Percentiles rank a stretch among this genome's conserved stretches.
These are phyloP conservation scores for Solanum ossicruentum DNA, from an alignment of 257 asterid species.

Conservation along the genomic window DNA sequence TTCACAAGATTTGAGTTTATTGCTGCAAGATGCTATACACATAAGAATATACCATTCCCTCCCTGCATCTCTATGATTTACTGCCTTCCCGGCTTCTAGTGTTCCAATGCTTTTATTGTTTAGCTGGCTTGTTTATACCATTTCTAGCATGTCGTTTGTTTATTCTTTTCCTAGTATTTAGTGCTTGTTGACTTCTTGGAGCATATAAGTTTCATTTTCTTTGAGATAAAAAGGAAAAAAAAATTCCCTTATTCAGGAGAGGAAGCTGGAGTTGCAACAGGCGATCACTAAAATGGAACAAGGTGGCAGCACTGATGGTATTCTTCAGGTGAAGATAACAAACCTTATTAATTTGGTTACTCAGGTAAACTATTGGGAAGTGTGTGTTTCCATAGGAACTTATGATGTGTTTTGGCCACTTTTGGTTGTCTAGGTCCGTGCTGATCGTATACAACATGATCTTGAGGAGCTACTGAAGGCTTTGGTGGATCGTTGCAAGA, in stretches of 20 bases:
- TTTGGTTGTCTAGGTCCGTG: slow-evolving; percentile 66
- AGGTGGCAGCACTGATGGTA: slow-evolving; percentile 99
- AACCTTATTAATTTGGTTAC: background rate
- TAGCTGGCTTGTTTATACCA: background rate
- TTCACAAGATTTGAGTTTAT: background rate
- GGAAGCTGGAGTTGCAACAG: slow-evolving; percentile 85
- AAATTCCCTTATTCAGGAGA: slow-evolving; percentile 40
- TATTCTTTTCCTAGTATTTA: background rate
- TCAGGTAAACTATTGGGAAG: background rate
- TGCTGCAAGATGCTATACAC: background rate
- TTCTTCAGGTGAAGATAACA: slow-evolving; percentile 71
- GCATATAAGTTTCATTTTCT: background rate
- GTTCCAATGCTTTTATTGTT: background rate
- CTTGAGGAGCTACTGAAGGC: slow-evolving; percentile 92
- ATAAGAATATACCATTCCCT: background rate
- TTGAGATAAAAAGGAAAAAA: background rate
- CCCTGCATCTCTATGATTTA: background rate
- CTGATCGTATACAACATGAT: slow-evolving; percentile 97
- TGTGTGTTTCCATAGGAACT: background rate
- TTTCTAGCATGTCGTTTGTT: background rate
- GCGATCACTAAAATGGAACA: slow-evolving; percentile 92
- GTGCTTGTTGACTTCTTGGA: background rate
- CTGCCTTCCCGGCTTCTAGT: background rate
- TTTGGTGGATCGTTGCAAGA: slow-evolving; percentile 74
- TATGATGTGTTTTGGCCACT: background rate